Base-by-base conservation (phyloP, 1,284 basidiomycete species). In the Apiotrichum sp. region DNA sequence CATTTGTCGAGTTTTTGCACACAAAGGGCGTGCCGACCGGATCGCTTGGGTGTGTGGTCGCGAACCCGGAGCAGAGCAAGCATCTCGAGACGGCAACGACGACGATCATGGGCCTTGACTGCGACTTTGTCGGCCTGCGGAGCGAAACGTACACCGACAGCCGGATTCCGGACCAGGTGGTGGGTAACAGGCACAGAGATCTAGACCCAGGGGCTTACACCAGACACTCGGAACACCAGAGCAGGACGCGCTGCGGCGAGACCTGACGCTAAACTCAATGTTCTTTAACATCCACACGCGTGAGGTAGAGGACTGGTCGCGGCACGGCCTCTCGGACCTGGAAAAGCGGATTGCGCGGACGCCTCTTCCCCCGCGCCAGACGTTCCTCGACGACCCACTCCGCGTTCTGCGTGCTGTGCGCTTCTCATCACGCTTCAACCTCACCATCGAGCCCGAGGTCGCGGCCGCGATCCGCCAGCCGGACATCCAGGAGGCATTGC, bases 71-170 rank as follows among this genome's bases (percentile, higher is more conserved):
- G 47, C 96, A 98, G 78, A 95, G 90, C 54, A 99, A 99, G 74
- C 96, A 98, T 76, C 81, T 99, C 38, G 95, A 98, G 77, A 98
- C 96, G 0, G 95, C 93, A 0, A 88, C 87, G n/a, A 88, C 92
- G 35, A 84, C 82, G 35, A 79, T 98, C 32, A 80, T 92, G 49
- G 93, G 84, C 3, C 78, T 90, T 47, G 89, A 93, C 57, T 80
- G 98, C 52, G 96, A 99, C 74, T 87, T 98, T 67, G 96, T 98
- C 10, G 98, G 98, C 69, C 79, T 98, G 47, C 80, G 96, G 57
- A 89, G 86, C 60, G 96, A 98, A 73, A 91, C 88, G 63, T 98
- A 98, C 75, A 84, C 90, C 0, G 82, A 84, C 40, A 93, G 88
- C 72, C 82, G 96, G 2, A 98, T 99, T 53, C 96, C 96, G 0